phyloP scores from a whole-genome alignment of 202 grass and related monocot genomes.

The Musa balbisiana region DNA sequence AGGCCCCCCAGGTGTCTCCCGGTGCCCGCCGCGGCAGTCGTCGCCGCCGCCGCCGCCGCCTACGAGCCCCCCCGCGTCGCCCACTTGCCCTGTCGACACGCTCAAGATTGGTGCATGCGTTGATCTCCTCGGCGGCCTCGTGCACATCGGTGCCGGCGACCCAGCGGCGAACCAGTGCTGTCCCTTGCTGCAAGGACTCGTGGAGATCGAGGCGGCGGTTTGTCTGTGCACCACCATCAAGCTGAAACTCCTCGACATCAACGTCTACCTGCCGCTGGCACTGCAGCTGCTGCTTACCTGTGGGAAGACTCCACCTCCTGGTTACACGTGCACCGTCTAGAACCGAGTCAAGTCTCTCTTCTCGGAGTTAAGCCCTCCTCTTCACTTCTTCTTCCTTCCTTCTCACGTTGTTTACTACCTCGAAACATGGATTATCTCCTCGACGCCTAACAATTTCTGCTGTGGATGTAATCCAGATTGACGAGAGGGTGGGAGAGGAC shows the following conservation, averaged over 20 bases:
- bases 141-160: constrained; percentile 76
- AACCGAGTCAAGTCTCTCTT: not conserved
- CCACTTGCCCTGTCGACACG: constrained; percentile 65
- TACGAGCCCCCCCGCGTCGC: no score
- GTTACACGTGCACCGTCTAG: constrained; percentile 79
- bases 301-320: constrained; percentile 68
- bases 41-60: constrained; percentile 25
- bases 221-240: constrained; percentile 95
- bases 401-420: no score
- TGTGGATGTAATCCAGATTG: no score
- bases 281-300: constrained; percentile 96
- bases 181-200: constrained; percentile 76
- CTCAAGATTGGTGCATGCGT: constrained; percentile 91
- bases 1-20: no score
- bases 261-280: constrained; percentile 82
- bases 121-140: constrained; percentile 82
- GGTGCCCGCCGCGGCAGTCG: constrained; percentile 11
- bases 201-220: constrained; percentile 89
- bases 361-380: no score
- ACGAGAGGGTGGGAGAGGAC: no score
- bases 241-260: constrained; percentile 90
- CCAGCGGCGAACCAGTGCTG: constrained; percentile 88
- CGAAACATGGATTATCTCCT: no score
- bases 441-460: no score
- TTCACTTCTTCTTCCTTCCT: no score